phyloP scores from a whole-genome alignment of 768 basidiomycete species.

The Mrakia hoshinonis region DNA sequence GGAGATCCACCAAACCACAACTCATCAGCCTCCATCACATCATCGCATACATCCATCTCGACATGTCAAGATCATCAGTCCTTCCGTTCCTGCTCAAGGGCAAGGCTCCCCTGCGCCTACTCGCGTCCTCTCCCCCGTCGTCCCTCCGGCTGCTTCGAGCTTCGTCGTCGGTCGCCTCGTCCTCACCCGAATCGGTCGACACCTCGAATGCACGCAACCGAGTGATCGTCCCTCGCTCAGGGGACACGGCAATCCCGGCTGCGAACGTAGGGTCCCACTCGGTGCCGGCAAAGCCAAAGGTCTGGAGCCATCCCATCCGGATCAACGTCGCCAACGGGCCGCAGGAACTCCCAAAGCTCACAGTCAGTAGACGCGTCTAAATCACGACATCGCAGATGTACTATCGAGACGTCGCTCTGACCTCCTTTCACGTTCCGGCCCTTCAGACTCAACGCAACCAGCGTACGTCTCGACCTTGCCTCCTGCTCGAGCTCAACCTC shows the following conservation, averaged over 20 bases:
- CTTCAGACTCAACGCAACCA: not conserved
- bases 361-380: not conserved
- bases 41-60: too few species aligned
- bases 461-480: not conserved
- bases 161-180: not conserved
- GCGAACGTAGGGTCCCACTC: not conserved
- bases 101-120: not conserved
- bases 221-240: not conserved
- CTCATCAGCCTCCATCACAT: not conserved
- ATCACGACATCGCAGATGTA: not conserved
- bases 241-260: not conserved
- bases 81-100: not conserved
- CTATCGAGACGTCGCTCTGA: not conserved
- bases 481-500: too few species aligned
- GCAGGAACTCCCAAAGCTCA: not conserved
- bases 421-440: not conserved
- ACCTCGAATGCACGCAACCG: not conserved
- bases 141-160: slow-evolving; percentile 1
- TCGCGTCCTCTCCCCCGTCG: not conserved
- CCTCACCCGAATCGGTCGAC: not conserved
- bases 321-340: slow-evolving; percentile 3
- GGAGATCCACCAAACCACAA: not conserved
- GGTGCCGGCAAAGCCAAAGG: not conserved
- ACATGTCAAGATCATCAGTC: not conserved
- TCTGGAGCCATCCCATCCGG: slow-evolving; percentile 5